phyloP scores from a whole-genome alignment of 164 flowering plant species.

The Piper longum region DNA sequence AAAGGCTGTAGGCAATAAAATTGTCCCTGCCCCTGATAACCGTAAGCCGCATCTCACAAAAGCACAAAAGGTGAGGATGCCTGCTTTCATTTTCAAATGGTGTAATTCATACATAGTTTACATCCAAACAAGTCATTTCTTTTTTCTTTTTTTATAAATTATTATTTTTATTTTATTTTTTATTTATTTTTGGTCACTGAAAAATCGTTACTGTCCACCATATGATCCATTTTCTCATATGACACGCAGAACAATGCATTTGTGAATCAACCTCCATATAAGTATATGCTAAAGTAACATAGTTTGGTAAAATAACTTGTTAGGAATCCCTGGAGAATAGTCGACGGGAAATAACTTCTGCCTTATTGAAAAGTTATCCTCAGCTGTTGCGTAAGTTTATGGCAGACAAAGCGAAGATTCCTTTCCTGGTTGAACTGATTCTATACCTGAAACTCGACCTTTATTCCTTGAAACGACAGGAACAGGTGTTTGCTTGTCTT shows the following conservation, averaged over 20 bases:
- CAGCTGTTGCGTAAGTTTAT: constrained; percentile 69
- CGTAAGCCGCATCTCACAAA: constrained; percentile 61
- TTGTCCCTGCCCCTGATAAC: constrained; percentile 85
- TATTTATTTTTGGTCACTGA: too few species aligned
- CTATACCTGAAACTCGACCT: constrained; percentile 73
- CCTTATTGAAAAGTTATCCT: constrained; percentile 84
- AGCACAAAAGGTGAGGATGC: constrained; percentile 60
- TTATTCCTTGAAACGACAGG: constrained; percentile 88
- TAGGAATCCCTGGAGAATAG: constrained; percentile 74
- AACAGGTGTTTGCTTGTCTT: constrained; percentile 44
- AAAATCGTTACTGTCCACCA: too few species aligned
- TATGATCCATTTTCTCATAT: too few species aligned
- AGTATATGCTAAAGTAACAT: not conserved
- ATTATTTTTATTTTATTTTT: too few species aligned
- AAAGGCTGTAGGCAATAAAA: constrained; percentile 92
- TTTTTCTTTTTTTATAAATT: too few species aligned
- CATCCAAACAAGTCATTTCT: too few species aligned
- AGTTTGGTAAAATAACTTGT: not conserved
- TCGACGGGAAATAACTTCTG: constrained; percentile 58
- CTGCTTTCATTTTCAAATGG: not conserved
- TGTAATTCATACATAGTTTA: too few species aligned
- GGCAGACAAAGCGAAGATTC: constrained; percentile 75
- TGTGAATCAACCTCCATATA: too few species aligned
- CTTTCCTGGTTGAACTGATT: constrained; percentile 57
- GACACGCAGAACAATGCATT: too few species aligned